phyloP scores from a whole-genome alignment of 2,329 filamentous ascomycete species.

The Fusarium incarnatum region DNA sequence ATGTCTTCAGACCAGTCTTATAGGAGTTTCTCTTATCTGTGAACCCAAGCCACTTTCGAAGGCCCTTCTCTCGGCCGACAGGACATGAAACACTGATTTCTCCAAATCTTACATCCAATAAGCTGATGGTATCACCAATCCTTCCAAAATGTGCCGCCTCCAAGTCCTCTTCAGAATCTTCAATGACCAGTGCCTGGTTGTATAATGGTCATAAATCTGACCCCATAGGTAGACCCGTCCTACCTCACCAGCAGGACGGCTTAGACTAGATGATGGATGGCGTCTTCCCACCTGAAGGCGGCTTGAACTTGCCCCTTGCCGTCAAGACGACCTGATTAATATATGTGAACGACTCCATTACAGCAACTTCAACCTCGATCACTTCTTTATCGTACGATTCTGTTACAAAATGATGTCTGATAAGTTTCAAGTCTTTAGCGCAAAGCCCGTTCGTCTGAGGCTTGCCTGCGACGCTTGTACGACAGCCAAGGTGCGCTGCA shows the following conservation, averaged over 20 bases:
- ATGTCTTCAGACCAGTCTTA: not conserved
- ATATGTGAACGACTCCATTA: constrained; percentile 5
- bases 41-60: too few species aligned
- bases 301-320: not conserved
- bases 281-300: constrained; percentile 5
- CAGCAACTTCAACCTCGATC: not conserved
- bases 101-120: not conserved
- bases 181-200: not conserved
- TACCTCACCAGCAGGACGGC: constrained; percentile 24
- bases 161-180: too few species aligned
- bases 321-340: not conserved
- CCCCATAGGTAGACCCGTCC: constrained; percentile 11
- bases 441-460: constrained; percentile 26
- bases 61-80: not conserved
- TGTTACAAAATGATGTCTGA: constrained; percentile 8
- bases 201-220: not conserved
- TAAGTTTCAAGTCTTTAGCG: constrained; percentile 3
- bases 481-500: constrained; percentile 35
- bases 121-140: not conserved
- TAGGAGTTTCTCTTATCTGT: not conserved
- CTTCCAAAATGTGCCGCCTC: too few species aligned
- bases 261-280: constrained; percentile 9
- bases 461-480: constrained; percentile 37
- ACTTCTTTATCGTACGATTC: not conserved
- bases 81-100: too few species aligned